Evolutionary conservation across 2,329 filamentous ascomycete species (phyloP).

Genomic region (Aspergillus transmontanensis): DNA sequence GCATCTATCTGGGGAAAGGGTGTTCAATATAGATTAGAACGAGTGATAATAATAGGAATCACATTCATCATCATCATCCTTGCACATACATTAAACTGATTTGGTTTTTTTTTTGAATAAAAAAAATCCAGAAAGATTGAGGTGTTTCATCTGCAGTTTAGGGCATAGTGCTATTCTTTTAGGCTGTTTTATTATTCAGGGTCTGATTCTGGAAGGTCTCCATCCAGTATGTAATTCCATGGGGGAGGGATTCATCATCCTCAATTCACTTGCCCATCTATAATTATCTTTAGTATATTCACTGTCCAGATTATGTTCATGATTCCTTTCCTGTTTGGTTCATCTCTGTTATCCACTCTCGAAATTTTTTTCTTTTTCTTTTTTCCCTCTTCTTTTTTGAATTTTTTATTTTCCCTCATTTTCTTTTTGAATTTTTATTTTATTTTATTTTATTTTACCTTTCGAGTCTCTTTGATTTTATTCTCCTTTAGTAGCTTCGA

Average conservation of each 20-base stretch:
- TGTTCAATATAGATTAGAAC: constrained; percentile 1
- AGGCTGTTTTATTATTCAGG: constrained; percentile 13
- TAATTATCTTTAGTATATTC: constrained; percentile 9
- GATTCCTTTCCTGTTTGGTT: constrained; percentile 4
- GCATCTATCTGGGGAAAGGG: constrained; percentile 1
- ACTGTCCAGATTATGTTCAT: constrained; percentile 2
- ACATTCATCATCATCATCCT: constrained; percentile 4
- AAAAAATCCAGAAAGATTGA: constrained; percentile 5
- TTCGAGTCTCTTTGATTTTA: constrained; percentile 8
- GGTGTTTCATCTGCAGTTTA: constrained; percentile 16
- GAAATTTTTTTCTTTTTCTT: background rate
- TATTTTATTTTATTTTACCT: constrained; percentile 4
- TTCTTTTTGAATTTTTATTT: constrained; percentile 1
- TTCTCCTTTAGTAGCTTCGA: background rate
- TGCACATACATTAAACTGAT: background rate
- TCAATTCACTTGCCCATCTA: constrained; percentile 7
- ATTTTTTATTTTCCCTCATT: background rate
- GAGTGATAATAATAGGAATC: constrained; percentile 2
- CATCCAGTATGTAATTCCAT: constrained; percentile 4
- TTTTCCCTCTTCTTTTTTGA: background rate
- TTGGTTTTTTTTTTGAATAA: background rate
- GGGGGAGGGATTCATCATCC: constrained; percentile 10
- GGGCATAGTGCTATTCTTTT: constrained; percentile 12
- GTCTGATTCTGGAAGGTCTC: constrained; percentile 11
- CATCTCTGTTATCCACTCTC: background rate